Evolutionary conservation across 345 rosid genomes (phyloP).

Genomic region (Melaleuca alternifolia): DNA sequence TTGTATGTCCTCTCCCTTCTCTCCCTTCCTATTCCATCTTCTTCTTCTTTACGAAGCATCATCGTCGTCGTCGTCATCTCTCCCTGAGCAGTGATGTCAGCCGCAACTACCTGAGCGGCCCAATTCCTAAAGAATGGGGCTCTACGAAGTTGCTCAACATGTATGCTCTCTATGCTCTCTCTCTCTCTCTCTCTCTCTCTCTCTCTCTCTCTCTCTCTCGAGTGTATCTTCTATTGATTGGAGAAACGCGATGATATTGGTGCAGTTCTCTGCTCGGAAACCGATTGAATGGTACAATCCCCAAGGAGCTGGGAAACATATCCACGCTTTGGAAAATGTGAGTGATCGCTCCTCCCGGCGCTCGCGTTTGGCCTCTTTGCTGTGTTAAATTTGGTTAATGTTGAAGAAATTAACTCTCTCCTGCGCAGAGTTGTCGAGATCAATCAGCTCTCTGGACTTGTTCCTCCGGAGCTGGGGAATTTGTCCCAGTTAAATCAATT

Average conservation of each 20-base stretch:
- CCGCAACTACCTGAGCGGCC: background rate
- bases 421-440: conserved; percentile 2
- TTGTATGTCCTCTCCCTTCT: background rate
- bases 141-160: background rate
- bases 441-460: conserved; percentile 17
- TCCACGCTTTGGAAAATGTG: background rate
- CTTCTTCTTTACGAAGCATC: background rate
- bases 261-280: background rate
- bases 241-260: background rate
- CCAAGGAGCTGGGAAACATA: background rate
- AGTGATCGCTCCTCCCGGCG: rapidly evolving
- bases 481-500: background rate
- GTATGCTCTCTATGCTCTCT: too few relatives aligned
- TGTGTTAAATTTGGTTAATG: rapidly evolving
- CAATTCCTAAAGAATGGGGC: background rate
- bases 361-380: background rate
- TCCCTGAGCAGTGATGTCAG: background rate
- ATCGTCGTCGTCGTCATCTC: rapidly evolving
- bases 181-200: background rate
- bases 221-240: background rate
- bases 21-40: background rate
- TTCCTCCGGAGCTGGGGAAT: conserved; percentile 26
- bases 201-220: too few relatives aligned
- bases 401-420: rapidly evolving
- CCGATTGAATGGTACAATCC: background rate